Base-by-base conservation (phyloP, 176 grass and related monocot genomes). In the Aegilops umbellulata region DNA sequence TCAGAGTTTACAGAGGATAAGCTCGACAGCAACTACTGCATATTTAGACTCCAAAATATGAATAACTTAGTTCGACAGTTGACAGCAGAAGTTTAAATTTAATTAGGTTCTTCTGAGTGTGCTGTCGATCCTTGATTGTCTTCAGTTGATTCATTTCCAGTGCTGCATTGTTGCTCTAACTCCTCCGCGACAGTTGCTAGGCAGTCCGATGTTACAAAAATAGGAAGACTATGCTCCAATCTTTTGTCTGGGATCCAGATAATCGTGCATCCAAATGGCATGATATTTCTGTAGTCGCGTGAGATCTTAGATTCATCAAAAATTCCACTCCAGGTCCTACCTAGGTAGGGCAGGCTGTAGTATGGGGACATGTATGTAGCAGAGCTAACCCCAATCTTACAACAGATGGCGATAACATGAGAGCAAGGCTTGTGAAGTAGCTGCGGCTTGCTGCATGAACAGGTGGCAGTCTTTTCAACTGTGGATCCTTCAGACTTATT, bases 181-280 rank as follows among this genome's bases (percentile, higher is more conserved):
- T 74, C 35, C 4, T 7, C 70, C 13, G 7, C 3, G 3, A 15
- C 71, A 27, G 39, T 25, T 74, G 26, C 23, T 17, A 74, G 1
- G 71, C 71, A 2, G 13, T 44, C 23, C 6, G 13, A 17, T 16
- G 24, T 47, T 16, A 74, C 39, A 47, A 46, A 74, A 74, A 9
- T 23, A 75, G 72, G 72, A 29, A 75, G 72, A 1, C 42, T 11
- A 14, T 34, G 32, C 49, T 86, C 76, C 32, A 60, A 13, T 32
- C 12, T 80, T 80, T 86, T 63, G 53, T 80, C 38, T 34, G 65
- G 84, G 65, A 80, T 80, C 84, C 36, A 86, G 46, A 25, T 79
- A 23, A 49, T 34, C n/a, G 8, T 30, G 25, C 42, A 1, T 9
- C 26, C 39, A 27, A 67, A 70, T 29, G 13, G 34, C 8, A 46